Conservation (phyloP, 371 early-diverging fungal genomes). For the Phascolomyces articulosus region DNA sequence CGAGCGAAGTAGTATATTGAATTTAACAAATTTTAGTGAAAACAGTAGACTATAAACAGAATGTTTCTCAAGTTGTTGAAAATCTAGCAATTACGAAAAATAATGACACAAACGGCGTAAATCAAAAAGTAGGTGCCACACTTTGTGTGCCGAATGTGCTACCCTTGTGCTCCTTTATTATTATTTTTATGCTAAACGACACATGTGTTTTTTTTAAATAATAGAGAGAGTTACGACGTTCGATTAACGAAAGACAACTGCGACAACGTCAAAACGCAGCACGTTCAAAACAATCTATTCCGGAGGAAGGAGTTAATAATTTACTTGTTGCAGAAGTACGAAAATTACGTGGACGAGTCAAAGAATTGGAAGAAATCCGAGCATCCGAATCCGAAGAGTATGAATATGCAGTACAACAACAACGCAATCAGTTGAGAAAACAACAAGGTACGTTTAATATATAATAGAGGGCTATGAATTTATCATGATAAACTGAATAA, state of each 20-base stretch:
- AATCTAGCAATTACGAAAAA: background rate
- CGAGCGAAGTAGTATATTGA: background rate
- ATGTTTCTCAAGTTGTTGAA: background rate
- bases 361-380: slow-evolving; percentile 53
- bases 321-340: slow-evolving; percentile 33
- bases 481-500: too few relatives aligned
- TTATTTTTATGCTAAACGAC: too few relatives aligned
- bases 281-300: too few relatives aligned
- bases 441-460: slow-evolving; percentile 39
- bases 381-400: slow-evolving; percentile 51
- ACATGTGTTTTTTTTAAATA: too few relatives aligned
- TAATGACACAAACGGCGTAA: background rate
- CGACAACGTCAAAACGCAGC: background rate
- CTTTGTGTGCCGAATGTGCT: too few relatives aligned
- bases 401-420: slow-evolving; percentile 49
- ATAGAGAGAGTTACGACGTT: background rate
- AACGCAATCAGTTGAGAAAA: slow-evolving; percentile 42
- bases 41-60: background rate
- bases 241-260: background rate
- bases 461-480: too few relatives aligned
- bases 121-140: background rate
- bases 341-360: slow-evolving; percentile 36
- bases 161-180: too few relatives aligned
- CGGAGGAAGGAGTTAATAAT: slow-evolving; percentile 24
- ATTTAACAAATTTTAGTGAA: background rate